Evolutionary conservation across 2,329 filamentous ascomycete species (phyloP), one percentile per base, ranked within the genome.

Genomic region (Aspergillus uvarum): DNA sequence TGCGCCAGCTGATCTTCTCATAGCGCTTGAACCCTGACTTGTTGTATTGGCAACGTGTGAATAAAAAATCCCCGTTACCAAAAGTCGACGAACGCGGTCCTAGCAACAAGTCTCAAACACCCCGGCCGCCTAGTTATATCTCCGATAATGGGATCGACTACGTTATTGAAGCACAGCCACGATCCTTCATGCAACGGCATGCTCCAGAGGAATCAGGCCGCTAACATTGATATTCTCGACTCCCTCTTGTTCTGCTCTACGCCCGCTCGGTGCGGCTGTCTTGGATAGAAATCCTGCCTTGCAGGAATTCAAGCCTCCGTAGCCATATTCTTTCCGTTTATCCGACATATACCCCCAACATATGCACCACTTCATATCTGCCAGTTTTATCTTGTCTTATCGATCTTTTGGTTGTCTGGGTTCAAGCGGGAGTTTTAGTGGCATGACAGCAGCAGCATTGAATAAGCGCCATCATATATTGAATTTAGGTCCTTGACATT

Each of bases 11-110:
- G 7, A 22, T 52, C 2, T 38, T 19, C 22, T 44, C 44, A 29
- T 67, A 90, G 85, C 83, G 90, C 51, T 89, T 92, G 32, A 89
- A 96, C 68, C 92, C 92, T 1, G 86, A 94, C 69, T 81, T 91
- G 14, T 81, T 96, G 26, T 92, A 90, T 72, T 96, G 91, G 91
- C 87, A 89, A 74, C 85, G 89, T 42, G 89, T 87, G 65, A 58
- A 69, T 63, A 60, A 64, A n/a, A 49, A 56, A 47, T 22, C 44
- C 26, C 5, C 24, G 51, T 24, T 44, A n/a, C 42, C 22, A 2
- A 51, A 51, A 44, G 48, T 38, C 26, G 21, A 19, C 24, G 56
- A 58, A 21, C 44, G 52, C n/a, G 42, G 44, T 58, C 50, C 31
- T 47, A 67, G 51, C 61, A 54, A 51, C 35, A 68, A 72, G n/a